Evolutionary conservation across 495 filamentous ascomycete genomes (phyloP), one percentile per base, ranked within the genome.

Genomic region (Neurospora pannonica): DNA sequence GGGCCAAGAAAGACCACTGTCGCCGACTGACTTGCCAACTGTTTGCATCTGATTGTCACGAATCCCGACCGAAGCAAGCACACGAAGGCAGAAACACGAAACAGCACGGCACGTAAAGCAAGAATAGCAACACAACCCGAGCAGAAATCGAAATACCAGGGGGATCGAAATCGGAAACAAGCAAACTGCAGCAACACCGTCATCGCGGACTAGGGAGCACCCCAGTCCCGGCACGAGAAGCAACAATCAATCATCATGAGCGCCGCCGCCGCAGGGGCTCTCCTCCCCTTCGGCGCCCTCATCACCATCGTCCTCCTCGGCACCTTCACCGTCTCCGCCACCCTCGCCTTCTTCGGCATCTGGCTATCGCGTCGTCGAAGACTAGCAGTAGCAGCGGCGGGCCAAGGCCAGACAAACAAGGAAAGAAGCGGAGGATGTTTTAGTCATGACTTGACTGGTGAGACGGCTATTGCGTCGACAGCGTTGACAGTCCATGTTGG

Each of bases 221-320:
- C 46, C 21, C 21, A 60, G 48, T 24, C 24, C 15, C 54, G 13
- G 19, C 8, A 67, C 11, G 4, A 9, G 5, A 24, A 1, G 6
- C 7, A 24, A 2, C 10, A 60, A 19, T 3, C 28, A 34, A 28
- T 19, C 15, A 34, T 6, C 3, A 67, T 67, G 48, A 37, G 38
- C 13, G 67, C 42, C 43, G 39, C 54, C 42, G 9, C 3, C 19
- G 21, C 31, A 24, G 67, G 28, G 48, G 71, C 19, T 31, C 3
- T n/a, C 24, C 39, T 74, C 70, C 37, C 70, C 72, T 72, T 77
- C 13, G 40, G 48, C 19, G 73, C 71, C 31, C 71, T 77, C 24
- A 40, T 77, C 24, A 28, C 70, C 54, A 77, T 77, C 70, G 54
- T 76, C 42, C 17, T 78, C 34, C 42, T 62, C 71, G 75, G 77